A percentile compares a stretch with the other conserved stretches of the same genome.
These are phyloP conservation scores for Esteya vermicola DNA, from an alignment of 2,329 filamentous ascomycete genomes.

Conservation along the genomic window DNA sequence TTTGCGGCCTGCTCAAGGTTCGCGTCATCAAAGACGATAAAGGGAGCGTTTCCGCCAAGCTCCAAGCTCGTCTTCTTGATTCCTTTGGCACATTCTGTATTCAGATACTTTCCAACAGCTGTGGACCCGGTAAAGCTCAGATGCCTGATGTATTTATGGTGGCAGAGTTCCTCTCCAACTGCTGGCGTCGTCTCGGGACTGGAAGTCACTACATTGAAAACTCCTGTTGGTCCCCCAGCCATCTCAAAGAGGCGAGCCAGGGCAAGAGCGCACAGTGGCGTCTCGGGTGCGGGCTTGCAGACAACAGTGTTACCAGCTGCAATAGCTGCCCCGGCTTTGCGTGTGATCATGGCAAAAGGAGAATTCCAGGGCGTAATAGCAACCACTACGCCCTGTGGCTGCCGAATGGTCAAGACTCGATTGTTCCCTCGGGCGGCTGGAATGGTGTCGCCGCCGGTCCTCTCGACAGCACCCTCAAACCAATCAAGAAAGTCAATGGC, in stretches of 20 bases:
- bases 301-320: constrained; percentile 60
- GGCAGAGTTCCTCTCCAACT: constrained; percentile 3
- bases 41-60: constrained; percentile 49
- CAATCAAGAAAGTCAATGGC: too few relatives aligned
- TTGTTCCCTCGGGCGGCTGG: too few relatives aligned
- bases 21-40: constrained; percentile 49
- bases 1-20: constrained; percentile 42
- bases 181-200: constrained; percentile 5
- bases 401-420: too few relatives aligned
- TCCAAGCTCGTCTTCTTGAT: constrained; percentile 52
- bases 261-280: constrained; percentile 53
- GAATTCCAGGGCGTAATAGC: too few relatives aligned
- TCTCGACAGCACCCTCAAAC: too few relatives aligned
- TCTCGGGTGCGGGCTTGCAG: constrained; percentile 56
- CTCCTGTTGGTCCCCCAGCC: constrained; percentile 53
- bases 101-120: constrained; percentile 42
- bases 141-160: too few relatives aligned
- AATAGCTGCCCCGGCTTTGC: constrained; percentile 34
- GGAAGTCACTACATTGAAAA: constrained; percentile 24
- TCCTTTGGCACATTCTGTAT: constrained; percentile 39
- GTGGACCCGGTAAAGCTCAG: constrained; percentile 55
- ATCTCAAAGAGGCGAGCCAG: constrained; percentile 48
- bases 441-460: too few relatives aligned
- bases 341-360: constrained; percentile 34
- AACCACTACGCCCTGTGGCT: too few relatives aligned